Percentiles rank a stretch among this genome's conserved stretches.
Evolutionary conservation across 1,139 yeast species (phyloP).

Genomic region (Hansenula sp.): DNA sequence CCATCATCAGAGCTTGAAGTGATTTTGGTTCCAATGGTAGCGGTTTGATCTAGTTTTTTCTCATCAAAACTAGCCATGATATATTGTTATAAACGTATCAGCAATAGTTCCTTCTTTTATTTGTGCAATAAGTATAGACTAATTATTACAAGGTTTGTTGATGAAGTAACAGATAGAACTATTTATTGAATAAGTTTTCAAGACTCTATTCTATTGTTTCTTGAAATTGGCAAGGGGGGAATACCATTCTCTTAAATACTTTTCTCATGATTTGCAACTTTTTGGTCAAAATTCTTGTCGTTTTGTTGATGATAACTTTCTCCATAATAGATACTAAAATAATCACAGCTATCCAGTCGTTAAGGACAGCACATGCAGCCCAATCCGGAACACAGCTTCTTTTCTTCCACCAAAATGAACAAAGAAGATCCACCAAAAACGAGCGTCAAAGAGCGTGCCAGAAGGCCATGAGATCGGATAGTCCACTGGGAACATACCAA

Average conservation of each 20-base stretch:
- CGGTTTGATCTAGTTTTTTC: conserved; percentile 7
- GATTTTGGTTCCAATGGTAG: conserved; percentile 8
- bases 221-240: neutral
- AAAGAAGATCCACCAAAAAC: no score
- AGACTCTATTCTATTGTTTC: no score
- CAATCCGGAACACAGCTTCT: no score
- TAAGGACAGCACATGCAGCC: neutral
- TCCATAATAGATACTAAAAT: neutral
- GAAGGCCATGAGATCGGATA: no score
- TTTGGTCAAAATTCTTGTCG: neutral
- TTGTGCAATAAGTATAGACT: neutral
- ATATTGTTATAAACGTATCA: neutral
- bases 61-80: conserved; percentile 14
- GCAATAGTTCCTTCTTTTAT: neutral
- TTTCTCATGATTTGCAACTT: neutral
- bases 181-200: no score
- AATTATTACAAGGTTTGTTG: neutral
- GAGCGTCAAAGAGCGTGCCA: no score
- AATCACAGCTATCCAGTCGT: no score
- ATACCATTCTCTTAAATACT: neutral
- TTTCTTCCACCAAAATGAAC: no score
- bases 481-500: no score
- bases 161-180: neutral
- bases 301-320: neutral
- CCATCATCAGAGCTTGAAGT: conserved; percentile 8